phyloP scores from a whole-genome alignment of 2,329 filamentous ascomycete species.

The Ophiostoma tasmaniense region DNA sequence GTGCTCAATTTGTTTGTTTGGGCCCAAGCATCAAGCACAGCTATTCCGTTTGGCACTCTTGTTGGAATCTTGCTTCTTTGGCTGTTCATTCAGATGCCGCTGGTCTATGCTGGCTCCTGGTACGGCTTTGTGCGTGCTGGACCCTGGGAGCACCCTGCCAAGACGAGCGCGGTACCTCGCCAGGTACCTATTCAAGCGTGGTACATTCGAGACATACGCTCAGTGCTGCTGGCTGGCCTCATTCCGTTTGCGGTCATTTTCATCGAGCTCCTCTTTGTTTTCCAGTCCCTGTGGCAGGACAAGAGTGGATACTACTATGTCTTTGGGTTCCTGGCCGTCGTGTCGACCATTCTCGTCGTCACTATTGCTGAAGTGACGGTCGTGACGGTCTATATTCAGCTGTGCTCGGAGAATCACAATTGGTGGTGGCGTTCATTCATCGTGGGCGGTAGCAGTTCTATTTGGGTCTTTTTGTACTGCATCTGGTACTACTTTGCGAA shows the following conservation, averaged over 20 bases:
- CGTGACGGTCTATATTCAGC: constrained; percentile 71
- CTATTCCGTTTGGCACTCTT: constrained; percentile 73
- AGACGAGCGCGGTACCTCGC: constrained; percentile 61
- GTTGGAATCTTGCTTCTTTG: constrained; percentile 65
- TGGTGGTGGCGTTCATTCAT: constrained; percentile 92
- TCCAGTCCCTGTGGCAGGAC: constrained; percentile 76
- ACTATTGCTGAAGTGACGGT: constrained; percentile 78
- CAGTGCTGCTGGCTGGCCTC: constrained; percentile 63
- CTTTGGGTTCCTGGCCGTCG: constrained; percentile 74
- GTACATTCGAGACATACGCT: constrained; percentile 59
- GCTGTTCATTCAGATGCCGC: constrained; percentile 77
- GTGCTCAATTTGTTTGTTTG: constrained; percentile 83
- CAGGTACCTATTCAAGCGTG: constrained; percentile 68
- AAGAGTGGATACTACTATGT: constrained; percentile 90
- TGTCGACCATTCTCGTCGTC: constrained; percentile 62
- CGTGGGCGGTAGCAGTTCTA: constrained; percentile 63
- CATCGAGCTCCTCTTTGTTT: constrained; percentile 25
- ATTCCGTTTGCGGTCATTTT: constrained; percentile 62
- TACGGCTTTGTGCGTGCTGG: constrained; percentile 60
- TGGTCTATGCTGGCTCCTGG: constrained; percentile 74
- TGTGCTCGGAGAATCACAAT: constrained; percentile 78
- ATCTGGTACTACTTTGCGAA: constrained; percentile 76
- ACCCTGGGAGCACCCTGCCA: constrained; percentile 74
- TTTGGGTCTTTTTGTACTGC: constrained; percentile 79
- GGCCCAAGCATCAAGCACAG: constrained; percentile 81